phyloP scores from a whole-genome alignment of 1,139 yeast genomes.

The Suhomyces yuchorum region DNA sequence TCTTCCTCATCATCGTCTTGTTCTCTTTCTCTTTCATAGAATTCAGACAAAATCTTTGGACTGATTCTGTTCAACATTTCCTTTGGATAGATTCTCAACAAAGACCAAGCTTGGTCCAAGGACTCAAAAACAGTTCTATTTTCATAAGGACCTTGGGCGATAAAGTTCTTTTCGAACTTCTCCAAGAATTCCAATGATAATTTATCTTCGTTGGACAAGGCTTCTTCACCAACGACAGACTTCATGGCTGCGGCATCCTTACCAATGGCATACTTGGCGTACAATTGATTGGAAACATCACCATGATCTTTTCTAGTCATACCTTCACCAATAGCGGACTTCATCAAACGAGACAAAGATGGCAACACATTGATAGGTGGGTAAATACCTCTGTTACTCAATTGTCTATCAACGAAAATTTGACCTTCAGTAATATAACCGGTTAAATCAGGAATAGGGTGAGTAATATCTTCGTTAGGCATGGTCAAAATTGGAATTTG shows the following conservation, averaged over 20 bases:
- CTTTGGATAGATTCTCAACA: conserved; percentile 97
- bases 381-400: conserved; percentile 92
- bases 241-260: conserved; percentile 99
- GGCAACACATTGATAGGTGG: conserved; percentile 99
- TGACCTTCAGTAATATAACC: conserved; percentile 99
- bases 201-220: conserved; percentile 95
- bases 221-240: conserved; percentile 99
- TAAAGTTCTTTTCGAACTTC: conserved; percentile 94
- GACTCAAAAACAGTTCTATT: conserved; percentile 93
- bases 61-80: conserved; percentile 98
- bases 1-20: conserved; percentile 56
- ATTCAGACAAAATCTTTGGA: conserved; percentile 93
- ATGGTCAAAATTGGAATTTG: conserved; percentile 98
- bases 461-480: conserved; percentile 99
- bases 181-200: conserved; percentile 95
- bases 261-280: conserved; percentile 99
- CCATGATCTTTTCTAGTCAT: conserved; percentile 99
- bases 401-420: conserved; percentile 94
- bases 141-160: conserved; percentile 95
- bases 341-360: conserved; percentile 96
- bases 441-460: conserved; percentile 99
- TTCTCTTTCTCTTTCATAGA: conserved; percentile 84
- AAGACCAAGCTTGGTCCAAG: conserved; percentile 96
- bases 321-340: conserved; percentile 99
- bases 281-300: conserved; percentile 97